phyloP scores from a whole-genome alignment of 2,329 filamentous ascomycete species.

The Gliomastix tumulicola region DNA sequence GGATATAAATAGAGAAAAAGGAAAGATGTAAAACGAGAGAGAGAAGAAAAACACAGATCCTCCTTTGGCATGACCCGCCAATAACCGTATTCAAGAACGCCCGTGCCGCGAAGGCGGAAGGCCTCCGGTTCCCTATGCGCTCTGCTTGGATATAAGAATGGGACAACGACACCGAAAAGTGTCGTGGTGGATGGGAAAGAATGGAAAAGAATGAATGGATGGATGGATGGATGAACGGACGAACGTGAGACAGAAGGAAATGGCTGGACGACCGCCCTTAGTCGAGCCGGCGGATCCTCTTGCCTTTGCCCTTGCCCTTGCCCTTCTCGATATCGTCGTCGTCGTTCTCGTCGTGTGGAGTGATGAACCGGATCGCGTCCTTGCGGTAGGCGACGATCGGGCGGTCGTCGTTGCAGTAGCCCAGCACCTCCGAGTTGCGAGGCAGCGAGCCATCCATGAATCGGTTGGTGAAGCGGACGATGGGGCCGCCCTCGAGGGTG shows the following conservation, averaged over 20 bases:
- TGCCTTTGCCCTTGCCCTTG: not conserved
- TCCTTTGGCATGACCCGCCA: no score
- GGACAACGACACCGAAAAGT: no score
- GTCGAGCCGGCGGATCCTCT: no score
- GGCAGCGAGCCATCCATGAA: conserved; percentile 17
- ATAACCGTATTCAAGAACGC: no score
- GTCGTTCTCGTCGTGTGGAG: conserved; percentile 9
- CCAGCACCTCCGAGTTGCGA: conserved; percentile 25
- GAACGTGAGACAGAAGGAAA: not conserved
- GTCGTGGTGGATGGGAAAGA: not conserved
- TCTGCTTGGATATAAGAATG: no score
- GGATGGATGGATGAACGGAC: no score
- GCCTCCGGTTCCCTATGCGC: no score
- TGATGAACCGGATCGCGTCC: conserved; percentile 22
- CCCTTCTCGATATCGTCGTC: not conserved
- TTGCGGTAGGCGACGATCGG: conserved; percentile 31
- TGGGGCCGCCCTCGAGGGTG: conserved; percentile 36
- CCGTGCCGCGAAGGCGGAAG: no score
- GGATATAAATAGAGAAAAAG: no score
- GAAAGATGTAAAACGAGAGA: no score
- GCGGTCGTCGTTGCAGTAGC: conserved; percentile 21
- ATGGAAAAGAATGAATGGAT: not conserved
- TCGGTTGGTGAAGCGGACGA: conserved; percentile 32
- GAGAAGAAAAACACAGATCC: no score
- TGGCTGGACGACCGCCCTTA: not conserved